These are phyloP conservation scores for Pinus albicaulis DNA, from an alignment of 75 land plant genomes.

Conservation along the genomic window DNA sequence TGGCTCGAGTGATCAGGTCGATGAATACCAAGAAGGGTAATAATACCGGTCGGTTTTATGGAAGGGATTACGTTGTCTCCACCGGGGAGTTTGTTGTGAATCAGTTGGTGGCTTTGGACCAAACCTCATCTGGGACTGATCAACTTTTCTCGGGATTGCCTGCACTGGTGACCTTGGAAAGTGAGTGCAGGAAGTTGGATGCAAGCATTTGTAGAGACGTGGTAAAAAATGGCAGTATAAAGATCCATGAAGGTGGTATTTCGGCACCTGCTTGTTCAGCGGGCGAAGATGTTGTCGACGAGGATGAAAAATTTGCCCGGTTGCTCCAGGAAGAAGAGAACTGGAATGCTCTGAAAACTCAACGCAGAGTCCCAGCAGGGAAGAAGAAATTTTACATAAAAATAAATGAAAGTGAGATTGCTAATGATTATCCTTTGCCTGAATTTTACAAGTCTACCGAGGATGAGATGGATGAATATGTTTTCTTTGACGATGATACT, in stretches of 20 bases:
- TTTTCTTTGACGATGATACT: slow-evolving; percentile 61
- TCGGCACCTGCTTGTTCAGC: background rate
- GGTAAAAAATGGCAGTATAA: background rate
- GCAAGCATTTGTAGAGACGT: background rate
- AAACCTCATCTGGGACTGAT: slow-evolving; percentile 35
- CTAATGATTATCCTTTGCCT: slow-evolving; percentile 89
- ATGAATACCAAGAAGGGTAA: slow-evolving; percentile 37
- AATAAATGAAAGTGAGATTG: slow-evolving; percentile 94
- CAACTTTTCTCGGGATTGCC: slow-evolving; percentile 60
- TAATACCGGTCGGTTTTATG: slow-evolving; percentile 26
- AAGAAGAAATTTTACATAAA: slow-evolving; percentile 73
- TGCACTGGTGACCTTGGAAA: slow-evolving; percentile 58
- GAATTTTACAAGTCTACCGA: slow-evolving; percentile 66
- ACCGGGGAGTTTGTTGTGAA: slow-evolving; percentile 69
- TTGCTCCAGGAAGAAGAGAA: slow-evolving; percentile 85
- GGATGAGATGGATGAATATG: slow-evolving; percentile 82
- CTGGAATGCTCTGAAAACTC: slow-evolving; percentile 46
- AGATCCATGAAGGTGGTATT: slow-evolving; percentile 7
- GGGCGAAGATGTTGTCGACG: slow-evolving; percentile 34
- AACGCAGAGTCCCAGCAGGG: slow-evolving; percentile 2
- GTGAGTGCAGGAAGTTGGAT: slow-evolving; percentile 32
- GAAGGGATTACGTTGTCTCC: slow-evolving; percentile 60
- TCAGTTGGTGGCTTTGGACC: slow-evolving; percentile 77
- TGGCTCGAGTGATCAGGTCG: slow-evolving; percentile 70
- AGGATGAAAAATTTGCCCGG: slow-evolving; percentile 76